A percentile compares a stretch with the other conserved stretches of the same genome.
Conservation (phyloP, 176 grass and related monocot species). For the Phragmites australis region DNA sequence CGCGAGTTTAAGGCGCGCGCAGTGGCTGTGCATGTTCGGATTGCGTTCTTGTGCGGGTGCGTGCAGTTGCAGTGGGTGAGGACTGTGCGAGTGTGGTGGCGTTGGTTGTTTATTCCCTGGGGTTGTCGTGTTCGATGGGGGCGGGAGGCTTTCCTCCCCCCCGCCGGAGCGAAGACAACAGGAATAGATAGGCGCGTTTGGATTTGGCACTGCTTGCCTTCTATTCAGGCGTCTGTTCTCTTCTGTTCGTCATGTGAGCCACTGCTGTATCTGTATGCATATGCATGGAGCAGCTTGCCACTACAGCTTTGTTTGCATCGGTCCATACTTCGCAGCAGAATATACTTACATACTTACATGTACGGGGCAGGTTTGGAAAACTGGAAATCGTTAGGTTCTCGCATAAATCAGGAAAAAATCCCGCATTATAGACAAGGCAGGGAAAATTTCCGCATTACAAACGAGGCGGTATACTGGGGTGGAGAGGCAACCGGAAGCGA, state of each 20-base stretch:
- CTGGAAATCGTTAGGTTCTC: neutral
- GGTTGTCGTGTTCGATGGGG: slow-evolving; percentile 35
- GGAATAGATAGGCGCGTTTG: slow-evolving; percentile 30
- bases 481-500: neutral
- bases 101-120: slow-evolving; percentile 34
- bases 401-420: neutral
- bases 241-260: slow-evolving; percentile 38
- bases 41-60: slow-evolving; percentile 24
- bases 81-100: neutral
- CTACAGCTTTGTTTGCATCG: neutral
- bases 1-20: slow-evolving; percentile 11
- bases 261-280: neutral
- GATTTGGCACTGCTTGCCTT: slow-evolving; percentile 30
- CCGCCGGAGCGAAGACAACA: slow-evolving; percentile 32
- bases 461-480: neutral
- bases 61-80: slow-evolving; percentile 11
- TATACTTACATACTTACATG: neutral
- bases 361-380: neutral
- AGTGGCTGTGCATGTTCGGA: slow-evolving; percentile 9
- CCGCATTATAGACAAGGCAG: neutral
- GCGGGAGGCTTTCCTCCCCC: neutral
- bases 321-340: neutral
- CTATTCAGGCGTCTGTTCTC: neutral
- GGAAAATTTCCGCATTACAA: neutral
- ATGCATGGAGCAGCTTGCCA: neutral